Conservation (phyloP, 495 filamentous ascomycete genomes). For the Lasiosphaeria miniovina region DNA sequence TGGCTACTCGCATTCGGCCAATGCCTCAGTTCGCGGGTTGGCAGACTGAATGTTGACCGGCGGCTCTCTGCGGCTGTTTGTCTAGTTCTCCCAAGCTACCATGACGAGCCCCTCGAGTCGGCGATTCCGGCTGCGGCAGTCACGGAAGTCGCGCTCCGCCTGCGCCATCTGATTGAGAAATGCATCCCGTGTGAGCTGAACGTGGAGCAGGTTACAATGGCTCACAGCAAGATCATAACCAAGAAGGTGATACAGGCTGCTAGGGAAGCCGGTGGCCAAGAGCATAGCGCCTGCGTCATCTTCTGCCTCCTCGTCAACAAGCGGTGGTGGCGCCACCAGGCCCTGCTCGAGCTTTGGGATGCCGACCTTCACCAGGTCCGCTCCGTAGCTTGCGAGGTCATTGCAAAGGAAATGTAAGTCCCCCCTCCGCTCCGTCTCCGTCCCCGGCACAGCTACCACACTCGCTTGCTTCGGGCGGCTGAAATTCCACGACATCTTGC, state of each 20-base stretch:
- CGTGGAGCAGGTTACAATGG: conserved; percentile 62
- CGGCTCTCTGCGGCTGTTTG: neutral
- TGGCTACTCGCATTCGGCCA: neutral
- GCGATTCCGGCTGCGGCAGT: conserved; percentile 68
- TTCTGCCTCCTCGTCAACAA: conserved; percentile 85
- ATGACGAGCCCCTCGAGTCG: conserved; percentile 51
- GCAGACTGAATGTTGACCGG: conserved; percentile 14
- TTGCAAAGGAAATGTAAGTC: conserved; percentile 80
- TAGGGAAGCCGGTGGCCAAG: conserved; percentile 71
- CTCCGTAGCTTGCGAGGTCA: conserved; percentile 84
- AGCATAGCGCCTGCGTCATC: conserved; percentile 71
- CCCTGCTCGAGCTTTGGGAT: conserved; percentile 82
- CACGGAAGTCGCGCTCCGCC: conserved; percentile 79
- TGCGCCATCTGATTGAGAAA: conserved; percentile 89
- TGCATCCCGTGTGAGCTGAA: conserved; percentile 85
- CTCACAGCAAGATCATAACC: conserved; percentile 85
- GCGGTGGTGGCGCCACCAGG: conserved; percentile 86
- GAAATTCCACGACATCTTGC: no score
- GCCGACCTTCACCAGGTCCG: conserved; percentile 76
- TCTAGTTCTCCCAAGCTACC: conserved; percentile 61
- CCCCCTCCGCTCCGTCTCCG: no score
- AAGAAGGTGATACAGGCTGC: conserved; percentile 72
- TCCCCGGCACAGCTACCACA: no score
- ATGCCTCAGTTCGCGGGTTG: neutral
- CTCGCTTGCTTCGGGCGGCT: no score